Percentiles rank a stretch among this genome's conserved stretches.
Conservation (phyloP, 2,329 filamentous ascomycete genomes). For the Botrytis sinoallii region DNA sequence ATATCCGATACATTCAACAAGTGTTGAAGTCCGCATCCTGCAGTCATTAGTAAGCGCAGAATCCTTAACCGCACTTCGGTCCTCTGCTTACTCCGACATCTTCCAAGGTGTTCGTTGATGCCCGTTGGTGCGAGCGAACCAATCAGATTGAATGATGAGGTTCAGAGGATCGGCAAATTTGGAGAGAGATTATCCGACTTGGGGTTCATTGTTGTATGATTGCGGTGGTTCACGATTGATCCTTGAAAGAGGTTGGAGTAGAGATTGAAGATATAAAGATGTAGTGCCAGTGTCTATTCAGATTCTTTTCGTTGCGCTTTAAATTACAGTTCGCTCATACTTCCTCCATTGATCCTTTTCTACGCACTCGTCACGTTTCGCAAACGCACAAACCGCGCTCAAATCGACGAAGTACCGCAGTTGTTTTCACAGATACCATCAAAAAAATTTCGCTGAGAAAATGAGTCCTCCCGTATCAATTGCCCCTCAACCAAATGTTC, state of each 20-base stretch:
- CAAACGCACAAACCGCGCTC: fast-evolving
- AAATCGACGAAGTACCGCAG: neutral
- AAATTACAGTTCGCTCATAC: fast-evolving
- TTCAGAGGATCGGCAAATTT: neutral
- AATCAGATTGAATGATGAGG: neutral
- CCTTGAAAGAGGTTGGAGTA: neutral
- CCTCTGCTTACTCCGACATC: neutral
- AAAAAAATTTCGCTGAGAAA: neutral
- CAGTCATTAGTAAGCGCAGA: neutral
- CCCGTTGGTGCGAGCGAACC: neutral
- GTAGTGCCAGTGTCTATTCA: neutral
- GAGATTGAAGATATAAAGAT: neutral
- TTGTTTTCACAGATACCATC: neutral
- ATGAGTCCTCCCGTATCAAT: neutral
- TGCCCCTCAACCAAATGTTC: neutral
- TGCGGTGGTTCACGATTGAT: neutral
- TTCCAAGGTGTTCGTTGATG: neutral
- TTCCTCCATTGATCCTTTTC: neutral
- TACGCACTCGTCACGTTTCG: too few species aligned
- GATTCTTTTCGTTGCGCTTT: fast-evolving
- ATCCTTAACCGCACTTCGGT: neutral
- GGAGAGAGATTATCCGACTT: neutral
- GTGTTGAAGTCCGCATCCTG: neutral
- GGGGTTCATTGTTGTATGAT: neutral
- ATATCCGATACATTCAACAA: neutral